phyloP scores from a whole-genome alignment of 257 asterid genomes.

The Ilex aquifolium region DNA sequence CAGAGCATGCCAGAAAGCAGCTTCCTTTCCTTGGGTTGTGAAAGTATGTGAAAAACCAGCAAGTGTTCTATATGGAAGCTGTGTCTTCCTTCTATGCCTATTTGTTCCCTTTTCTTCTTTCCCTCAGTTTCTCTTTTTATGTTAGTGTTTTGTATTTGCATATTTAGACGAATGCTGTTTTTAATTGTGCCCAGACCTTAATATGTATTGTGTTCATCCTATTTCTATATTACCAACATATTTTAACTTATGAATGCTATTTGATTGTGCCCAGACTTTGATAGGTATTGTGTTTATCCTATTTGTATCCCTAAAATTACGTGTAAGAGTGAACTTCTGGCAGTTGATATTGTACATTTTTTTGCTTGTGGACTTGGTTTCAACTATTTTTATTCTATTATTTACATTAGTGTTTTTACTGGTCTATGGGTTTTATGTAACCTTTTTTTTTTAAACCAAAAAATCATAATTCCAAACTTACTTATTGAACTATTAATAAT shows the following conservation, averaged over 20 bases:
- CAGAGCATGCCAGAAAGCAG: conserved; percentile 81
- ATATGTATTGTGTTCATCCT: conserved; percentile 8
- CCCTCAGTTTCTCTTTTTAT: not conserved
- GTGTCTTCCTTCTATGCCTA: conserved; percentile 4
- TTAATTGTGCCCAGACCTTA: conserved; percentile 9
- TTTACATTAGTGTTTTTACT: too few species aligned
- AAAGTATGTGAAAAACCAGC: conserved; percentile 5
- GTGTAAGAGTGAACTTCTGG: too few species aligned
- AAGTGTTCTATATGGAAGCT: conserved; percentile 9
- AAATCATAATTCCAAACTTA: too few species aligned
- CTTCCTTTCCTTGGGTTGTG: conserved; percentile 54
- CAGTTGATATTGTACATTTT: too few species aligned
- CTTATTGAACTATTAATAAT: too few species aligned
- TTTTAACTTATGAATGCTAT: not conserved
- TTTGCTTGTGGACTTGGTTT: too few species aligned
- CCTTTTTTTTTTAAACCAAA: too few species aligned
- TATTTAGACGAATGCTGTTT: conserved; percentile 24
- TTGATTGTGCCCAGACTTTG: too few species aligned
- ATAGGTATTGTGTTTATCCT: too few species aligned
- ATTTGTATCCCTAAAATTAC: too few species aligned
- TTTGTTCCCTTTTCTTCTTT: not conserved
- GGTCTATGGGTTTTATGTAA: too few species aligned
- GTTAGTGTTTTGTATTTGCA: conserved; percentile 4
- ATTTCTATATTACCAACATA: not conserved
- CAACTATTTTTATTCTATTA: too few species aligned